phyloP scores from a whole-genome alignment of 139 green algal species.

The Tetradesmus lagerheimii region DNA sequence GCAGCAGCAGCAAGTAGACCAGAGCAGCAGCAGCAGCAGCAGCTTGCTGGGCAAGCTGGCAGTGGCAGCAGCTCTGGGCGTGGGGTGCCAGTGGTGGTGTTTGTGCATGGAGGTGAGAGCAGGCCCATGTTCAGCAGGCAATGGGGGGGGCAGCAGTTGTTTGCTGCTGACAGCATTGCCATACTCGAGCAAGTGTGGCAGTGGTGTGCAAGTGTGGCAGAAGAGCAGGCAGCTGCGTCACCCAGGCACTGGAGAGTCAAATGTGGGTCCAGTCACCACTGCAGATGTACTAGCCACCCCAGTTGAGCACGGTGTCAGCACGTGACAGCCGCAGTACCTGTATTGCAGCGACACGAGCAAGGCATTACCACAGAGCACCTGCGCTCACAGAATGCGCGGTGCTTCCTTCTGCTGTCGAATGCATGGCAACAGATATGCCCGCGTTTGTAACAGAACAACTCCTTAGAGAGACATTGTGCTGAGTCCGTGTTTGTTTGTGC shows the following conservation, averaged over 20 bases:
- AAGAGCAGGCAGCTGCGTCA: no score
- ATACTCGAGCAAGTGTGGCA: constrained; percentile 26
- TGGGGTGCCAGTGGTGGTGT: constrained; percentile 66
- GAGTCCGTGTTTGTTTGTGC: constrained; percentile 50
- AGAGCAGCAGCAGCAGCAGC: not conserved
- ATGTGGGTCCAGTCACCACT: not conserved
- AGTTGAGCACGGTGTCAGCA: no score
- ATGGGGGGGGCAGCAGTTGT: not conserved
- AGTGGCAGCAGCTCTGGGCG: not conserved
- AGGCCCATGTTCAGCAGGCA: not conserved
- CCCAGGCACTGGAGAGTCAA: no score
- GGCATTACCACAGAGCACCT: no score
- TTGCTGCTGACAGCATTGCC: not conserved
- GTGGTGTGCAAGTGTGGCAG: no score
- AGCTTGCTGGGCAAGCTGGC: not conserved
- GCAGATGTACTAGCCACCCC: no score
- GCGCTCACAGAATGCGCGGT: no score
- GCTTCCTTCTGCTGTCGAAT: no score
- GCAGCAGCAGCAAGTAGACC: constrained; percentile 22
- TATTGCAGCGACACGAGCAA: no score
- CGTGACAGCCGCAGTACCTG: no score
- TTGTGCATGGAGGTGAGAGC: constrained; percentile 71
- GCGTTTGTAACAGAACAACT: no score
- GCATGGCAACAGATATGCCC: no score
- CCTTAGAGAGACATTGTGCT: not conserved